Evolutionary conservation across 345 rosid genomes (phyloP).

Genomic region (Brassica cretica): DNA sequence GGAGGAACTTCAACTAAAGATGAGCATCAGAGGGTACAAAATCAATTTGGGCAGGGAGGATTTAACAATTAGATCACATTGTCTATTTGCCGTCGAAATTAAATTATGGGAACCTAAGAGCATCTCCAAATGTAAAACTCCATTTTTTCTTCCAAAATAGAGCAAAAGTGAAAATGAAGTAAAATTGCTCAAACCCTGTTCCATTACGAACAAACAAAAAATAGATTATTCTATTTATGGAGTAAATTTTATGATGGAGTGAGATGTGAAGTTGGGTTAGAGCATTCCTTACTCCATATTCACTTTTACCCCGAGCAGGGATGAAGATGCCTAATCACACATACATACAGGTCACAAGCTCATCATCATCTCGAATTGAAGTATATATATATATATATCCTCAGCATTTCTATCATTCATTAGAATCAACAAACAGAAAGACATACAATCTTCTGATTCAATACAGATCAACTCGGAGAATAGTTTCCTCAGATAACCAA

Average conservation of each 20-base stretch:
- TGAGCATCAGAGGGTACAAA: background rate
- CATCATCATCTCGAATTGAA: background rate
- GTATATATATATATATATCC: background rate
- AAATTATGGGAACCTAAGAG: too few species aligned
- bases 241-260: too few species aligned
- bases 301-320: too few species aligned
- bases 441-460: background rate
- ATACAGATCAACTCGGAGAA: slow-evolving; percentile 27
- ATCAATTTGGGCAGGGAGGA: background rate
- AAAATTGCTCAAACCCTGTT: too few species aligned
- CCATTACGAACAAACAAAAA: too few species aligned
- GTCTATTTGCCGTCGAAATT: too few species aligned
- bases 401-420: background rate
- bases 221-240: too few species aligned
- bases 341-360: background rate
- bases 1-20: background rate
- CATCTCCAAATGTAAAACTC: too few species aligned
- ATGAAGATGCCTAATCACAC: background rate
- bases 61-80: background rate
- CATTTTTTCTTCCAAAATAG: too few species aligned
- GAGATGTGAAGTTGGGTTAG: too few species aligned
- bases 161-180: too few species aligned
- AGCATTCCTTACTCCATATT: too few species aligned
- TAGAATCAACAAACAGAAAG: background rate
- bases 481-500: background rate